Percentiles rank a stretch among this genome's conserved stretches.
Evolutionary conservation across 1,284 basidiomycete genomes (phyloP).

Genomic region (Pisolithus thermaeus): DNA sequence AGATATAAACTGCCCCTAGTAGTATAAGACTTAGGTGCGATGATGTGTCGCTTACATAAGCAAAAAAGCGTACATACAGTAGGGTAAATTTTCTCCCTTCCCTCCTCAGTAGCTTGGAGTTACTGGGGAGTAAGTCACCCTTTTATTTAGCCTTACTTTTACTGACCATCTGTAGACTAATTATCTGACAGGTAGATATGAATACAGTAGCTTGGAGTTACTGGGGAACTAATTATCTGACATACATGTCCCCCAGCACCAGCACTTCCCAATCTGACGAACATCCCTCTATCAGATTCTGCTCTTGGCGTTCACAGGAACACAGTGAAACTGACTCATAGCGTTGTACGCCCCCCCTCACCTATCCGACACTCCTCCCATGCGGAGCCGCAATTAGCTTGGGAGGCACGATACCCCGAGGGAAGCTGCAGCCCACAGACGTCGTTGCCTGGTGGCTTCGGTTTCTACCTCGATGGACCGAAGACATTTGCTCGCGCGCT

Average conservation of each 20-base stretch:
- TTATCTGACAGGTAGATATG: no score
- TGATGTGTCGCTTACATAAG: no score
- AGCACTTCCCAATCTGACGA: conserved; percentile 2
- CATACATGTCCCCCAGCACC: conserved; percentile 14
- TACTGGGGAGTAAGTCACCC: no score
- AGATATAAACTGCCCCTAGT: no score
- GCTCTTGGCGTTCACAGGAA: conserved; percentile 45
- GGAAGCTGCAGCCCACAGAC: conserved; percentile 56
- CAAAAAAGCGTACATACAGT: no score
- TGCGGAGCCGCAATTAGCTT: conserved; percentile 34
- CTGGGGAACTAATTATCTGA: no score
- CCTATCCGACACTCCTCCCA: conserved; percentile 7
- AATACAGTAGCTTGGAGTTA: no score
- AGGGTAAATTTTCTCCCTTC: no score
- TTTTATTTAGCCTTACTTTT: no score
- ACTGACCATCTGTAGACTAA: no score
- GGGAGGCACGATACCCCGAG: conserved; percentile 56
- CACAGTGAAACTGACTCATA: conserved; percentile 35
- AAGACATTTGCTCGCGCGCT: conserved; percentile 32
- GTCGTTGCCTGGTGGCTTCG: conserved; percentile 49
- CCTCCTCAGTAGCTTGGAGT: no score
- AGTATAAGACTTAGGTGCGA: no score
- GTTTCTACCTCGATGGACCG: conserved; percentile 54
- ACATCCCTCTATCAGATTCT: conserved; percentile 31
- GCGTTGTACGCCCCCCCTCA: conserved; percentile 32